Conservation (phyloP, 495 filamentous ascomycete genomes). For the Xanthoparmelia taractica region DNA sequence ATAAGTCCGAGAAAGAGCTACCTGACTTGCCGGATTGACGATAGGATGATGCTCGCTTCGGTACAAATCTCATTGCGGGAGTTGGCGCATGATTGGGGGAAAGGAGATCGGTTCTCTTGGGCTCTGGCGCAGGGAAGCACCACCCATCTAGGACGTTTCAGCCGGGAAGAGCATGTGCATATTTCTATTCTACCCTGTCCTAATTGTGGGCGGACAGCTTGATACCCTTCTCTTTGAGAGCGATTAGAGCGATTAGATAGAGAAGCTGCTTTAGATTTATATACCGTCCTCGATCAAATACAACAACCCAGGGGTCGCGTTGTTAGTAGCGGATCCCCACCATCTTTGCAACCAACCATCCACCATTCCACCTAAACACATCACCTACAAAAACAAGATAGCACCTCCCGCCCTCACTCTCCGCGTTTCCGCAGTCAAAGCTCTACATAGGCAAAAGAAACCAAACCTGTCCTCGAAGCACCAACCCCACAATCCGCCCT, state of each 20-base stretch:
- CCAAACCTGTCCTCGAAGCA: not conserved
- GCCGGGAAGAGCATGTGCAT: not conserved
- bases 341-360: not conserved
- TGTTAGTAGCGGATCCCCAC: not conserved
- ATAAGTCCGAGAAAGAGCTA: constrained; percentile 3
- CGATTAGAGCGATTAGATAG: not conserved
- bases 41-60: not conserved
- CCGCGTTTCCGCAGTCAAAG: not conserved
- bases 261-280: too few relatives aligned
- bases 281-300: too few relatives aligned
- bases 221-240: constrained; percentile 17
- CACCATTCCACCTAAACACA: not conserved
- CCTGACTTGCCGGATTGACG: not conserved
- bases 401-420: not conserved
- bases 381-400: not conserved
- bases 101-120: not conserved
- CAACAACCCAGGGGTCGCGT: not conserved
- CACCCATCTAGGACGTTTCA: not conserved
- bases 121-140: not conserved
- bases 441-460: not conserved
- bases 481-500: not conserved
- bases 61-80: constrained; percentile 11
- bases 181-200: constrained; percentile 7
- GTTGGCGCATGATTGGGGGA: not conserved
- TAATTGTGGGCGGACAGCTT: constrained; percentile 6